Evolutionary conservation across 305 asterid species (phyloP), one percentile per base, ranked within the genome.

Genomic region (Solanum aculeatissimum): DNA sequence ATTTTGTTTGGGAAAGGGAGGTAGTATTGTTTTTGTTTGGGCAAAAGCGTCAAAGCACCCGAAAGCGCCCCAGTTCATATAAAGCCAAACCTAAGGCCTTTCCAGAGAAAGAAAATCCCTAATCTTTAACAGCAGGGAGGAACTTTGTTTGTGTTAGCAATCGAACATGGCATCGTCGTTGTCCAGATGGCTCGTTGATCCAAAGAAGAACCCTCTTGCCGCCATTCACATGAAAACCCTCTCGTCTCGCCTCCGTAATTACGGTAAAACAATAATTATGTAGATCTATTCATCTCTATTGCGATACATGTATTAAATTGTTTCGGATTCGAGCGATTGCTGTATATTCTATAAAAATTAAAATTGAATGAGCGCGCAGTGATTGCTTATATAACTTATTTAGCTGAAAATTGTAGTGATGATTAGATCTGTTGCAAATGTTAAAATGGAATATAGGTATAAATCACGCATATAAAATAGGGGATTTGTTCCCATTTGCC

Each of bases 151-250:
- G 79, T 42, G 57, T 71, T 14, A 25, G 10, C 82, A 66, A 78
- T 53, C 25, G 68, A 32, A 53, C 6, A 38, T 77, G 88, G 91
- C 91, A 89, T 84, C 90, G 81, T 85, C 92, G 62, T 80, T 93
- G 10, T 25, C 89, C 21, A 91, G 89, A 68, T 93, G 97, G 97
- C 85, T 95, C 21, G 90, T 92, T 60, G 98, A 95, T 83, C 97
- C 98, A 9, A 91, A 83, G 49, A 92, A 91, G 89, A 95, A 95
- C 84, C 97, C 95, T 5, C 91, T 95, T 55, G 98, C 98, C 35
- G 92, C 92, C 58, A 70, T 92, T 57, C 98, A 95, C 86, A 92
- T 85, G 94, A 95, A 90, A 85, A 29, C 92, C 62, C 51, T 95
- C 63, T 82, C 89, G 49, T 53, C 58, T 53, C 97, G 97, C 89